phyloP scores from a whole-genome alignment of 129 eudicot genomes.

The Apium graveolens region DNA sequence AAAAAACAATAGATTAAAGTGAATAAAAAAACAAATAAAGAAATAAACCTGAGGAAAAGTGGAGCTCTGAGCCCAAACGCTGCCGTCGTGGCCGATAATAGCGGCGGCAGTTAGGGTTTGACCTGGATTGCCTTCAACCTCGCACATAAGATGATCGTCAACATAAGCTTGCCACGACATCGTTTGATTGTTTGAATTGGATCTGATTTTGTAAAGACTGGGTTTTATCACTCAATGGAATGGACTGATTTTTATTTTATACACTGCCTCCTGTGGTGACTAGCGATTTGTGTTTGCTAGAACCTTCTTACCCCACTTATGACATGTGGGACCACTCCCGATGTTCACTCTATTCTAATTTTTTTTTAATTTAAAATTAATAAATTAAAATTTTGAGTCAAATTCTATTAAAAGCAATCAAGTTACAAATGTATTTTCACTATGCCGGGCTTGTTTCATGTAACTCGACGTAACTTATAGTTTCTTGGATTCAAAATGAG shows the following conservation, averaged over 20 bases:
- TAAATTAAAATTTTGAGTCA: no score
- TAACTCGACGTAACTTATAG: no score
- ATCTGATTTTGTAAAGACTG: neutral
- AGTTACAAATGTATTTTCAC: no score
- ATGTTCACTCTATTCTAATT: neutral
- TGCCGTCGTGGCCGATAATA: slow-evolving; percentile 44
- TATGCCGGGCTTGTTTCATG: no score
- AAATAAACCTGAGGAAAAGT: slow-evolving; percentile 31
- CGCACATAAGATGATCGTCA: slow-evolving; percentile 42
- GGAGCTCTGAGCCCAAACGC: slow-evolving; percentile 50
- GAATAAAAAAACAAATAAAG: no score
- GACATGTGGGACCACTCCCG: neutral
- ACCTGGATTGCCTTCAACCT: slow-evolving; percentile 19
- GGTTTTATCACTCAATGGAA: neutral
- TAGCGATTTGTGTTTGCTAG: neutral
- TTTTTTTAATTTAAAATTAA: no score
- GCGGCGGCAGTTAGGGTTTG: slow-evolving; percentile 36
- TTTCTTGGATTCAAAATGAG: no score
- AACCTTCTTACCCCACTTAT: neutral
- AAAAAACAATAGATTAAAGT: no score
- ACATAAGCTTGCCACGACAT: slow-evolving; percentile 50
- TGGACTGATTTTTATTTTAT: no score
- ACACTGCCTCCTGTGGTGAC: no score
- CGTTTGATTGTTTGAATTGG: neutral
- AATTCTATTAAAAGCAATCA: no score